Evolutionary conservation across 2,329 filamentous ascomycete genomes (phyloP).

Genomic region (Phyllosticta ampelicida): DNA sequence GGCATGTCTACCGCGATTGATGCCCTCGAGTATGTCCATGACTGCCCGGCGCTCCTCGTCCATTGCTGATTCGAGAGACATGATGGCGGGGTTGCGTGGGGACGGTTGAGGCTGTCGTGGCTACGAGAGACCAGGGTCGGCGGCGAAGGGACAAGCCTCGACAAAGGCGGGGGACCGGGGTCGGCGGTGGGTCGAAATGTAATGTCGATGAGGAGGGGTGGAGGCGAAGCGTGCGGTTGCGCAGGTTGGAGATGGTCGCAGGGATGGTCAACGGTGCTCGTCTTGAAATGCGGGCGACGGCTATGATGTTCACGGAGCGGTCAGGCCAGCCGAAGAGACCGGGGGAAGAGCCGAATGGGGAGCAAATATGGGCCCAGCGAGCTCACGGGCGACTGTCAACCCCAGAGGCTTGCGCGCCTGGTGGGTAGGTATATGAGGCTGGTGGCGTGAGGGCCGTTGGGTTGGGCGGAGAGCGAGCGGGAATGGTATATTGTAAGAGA

Average conservation of each 20-base stretch:
- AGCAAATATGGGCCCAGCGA: slow-evolving; percentile 6
- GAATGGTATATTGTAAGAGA: background rate
- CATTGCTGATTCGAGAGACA: slow-evolving; percentile 67
- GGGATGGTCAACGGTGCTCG: slow-evolving; percentile 7
- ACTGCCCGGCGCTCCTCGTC: slow-evolving; percentile 70
- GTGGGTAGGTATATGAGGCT: background rate
- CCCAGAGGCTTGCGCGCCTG: background rate
- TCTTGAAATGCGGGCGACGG: background rate
- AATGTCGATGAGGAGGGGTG: background rate
- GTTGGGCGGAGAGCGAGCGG: background rate
- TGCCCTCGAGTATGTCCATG: slow-evolving; percentile 54
- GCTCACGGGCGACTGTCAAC: background rate
- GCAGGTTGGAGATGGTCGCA: slow-evolving; percentile 7
- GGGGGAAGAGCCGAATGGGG: slow-evolving; percentile 10
- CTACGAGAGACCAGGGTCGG: background rate
- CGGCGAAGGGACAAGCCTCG: background rate
- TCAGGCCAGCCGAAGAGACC: slow-evolving; percentile 2
- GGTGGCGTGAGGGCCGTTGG: background rate
- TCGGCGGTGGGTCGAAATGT: background rate
- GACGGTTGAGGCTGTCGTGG: background rate
- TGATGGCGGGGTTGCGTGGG: slow-evolving; percentile 24
- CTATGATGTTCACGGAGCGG: background rate
- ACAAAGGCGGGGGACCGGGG: background rate
- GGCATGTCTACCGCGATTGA: slow-evolving; percentile 9
- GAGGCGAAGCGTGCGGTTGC: slow-evolving; percentile 4